Evolutionary conservation across 2,329 filamentous ascomycete species (phyloP), one percentile per base, ranked within the genome.

Genomic region (Nigrospora osmanthi): DNA sequence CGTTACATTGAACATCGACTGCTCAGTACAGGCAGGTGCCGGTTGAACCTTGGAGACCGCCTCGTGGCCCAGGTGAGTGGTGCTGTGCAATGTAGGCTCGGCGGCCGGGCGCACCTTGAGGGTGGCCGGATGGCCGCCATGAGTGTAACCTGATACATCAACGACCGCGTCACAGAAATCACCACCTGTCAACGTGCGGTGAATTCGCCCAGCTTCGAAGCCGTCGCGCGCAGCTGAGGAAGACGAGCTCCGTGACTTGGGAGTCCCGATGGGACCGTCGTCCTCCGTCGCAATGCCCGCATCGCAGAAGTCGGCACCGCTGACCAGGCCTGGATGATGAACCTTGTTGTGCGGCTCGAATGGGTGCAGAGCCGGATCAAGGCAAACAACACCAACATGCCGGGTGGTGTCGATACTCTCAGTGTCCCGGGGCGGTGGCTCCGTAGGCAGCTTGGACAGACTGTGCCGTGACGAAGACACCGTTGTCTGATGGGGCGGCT

Each of bases 41-140:
- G 42, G 19, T 4, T 30, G 33, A 28, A 44, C 45, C 28, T 47
- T 44, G 30, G 42, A 44, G 32, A 38, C 19, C 33, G 23, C 23
- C 23, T 23, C 17, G 31, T 44, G 41, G 6, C 45, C 38, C n/a
- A n/a, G 15, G 16, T 47, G 39, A 15, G 32, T 23, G 16, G 30
- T 23, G 37, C 38, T 15, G 7, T 15, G 38, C 4, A 34, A n/a
- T 44, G n/a, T 6, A 3, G 30, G 14, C 13, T 37, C 38, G 15
- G 38, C 37, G 33, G 54, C 45, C 38, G 52, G 49, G 17, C 51
- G 52, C 23, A 59, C 49, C 19, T 56, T 57, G 34, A 49, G 35
- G 34, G 46, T 43, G 11, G 47, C 44, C 17, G 23, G 48, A 35
- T 54, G 52, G 7, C 41, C 28, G 40, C 39, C 42, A 19, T 52